phyloP scores from a whole-genome alignment of 2,329 filamentous ascomycete genomes.

The Cryphonectria naterciae region DNA sequence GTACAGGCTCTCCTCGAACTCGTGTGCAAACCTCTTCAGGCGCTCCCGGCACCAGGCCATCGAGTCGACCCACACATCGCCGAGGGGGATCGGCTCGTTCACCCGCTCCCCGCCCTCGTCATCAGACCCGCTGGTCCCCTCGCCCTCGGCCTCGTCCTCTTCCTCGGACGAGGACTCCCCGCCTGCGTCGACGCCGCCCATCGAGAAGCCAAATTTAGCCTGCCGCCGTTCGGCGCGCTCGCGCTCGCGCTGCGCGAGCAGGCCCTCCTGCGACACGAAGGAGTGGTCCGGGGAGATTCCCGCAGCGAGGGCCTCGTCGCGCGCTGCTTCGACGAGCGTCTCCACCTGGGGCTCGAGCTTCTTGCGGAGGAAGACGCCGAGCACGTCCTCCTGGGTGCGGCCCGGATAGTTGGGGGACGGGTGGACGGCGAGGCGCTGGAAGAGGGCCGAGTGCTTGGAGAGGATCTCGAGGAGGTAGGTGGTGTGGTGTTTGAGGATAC shows the following conservation, averaged over 20 bases:
- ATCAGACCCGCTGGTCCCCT: slow-evolving; percentile 34
- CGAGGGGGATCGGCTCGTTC: slow-evolving; percentile 40
- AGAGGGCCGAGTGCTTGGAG: slow-evolving; percentile 66
- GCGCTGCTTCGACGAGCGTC: slow-evolving; percentile 69
- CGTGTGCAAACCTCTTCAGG: slow-evolving; percentile 43
- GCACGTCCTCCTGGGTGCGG: slow-evolving; percentile 66
- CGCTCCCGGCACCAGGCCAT: slow-evolving; percentile 39
- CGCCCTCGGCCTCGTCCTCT: slow-evolving; percentile 44
- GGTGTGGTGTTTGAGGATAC: slow-evolving; percentile 73
- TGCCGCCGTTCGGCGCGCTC: slow-evolving; percentile 27
- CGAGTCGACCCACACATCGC: slow-evolving; percentile 44
- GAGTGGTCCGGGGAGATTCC: slow-evolving; percentile 37
- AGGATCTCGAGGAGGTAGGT: slow-evolving; percentile 68
- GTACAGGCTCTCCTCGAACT: slow-evolving; percentile 66
- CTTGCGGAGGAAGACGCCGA: slow-evolving; percentile 76
- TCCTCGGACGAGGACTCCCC: slow-evolving; percentile 29
- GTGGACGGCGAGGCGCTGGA: slow-evolving; percentile 72
- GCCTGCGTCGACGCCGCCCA: slow-evolving; percentile 31
- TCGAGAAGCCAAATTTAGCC: slow-evolving; percentile 44
- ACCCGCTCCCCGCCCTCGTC: slow-evolving; percentile 46
- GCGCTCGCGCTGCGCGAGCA: slow-evolving; percentile 56
- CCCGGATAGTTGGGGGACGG: slow-evolving; percentile 77
- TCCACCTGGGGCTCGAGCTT: slow-evolving; percentile 81
- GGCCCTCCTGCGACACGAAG: slow-evolving; percentile 44
- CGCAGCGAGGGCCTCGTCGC: slow-evolving; percentile 47